Evolutionary conservation across 2,329 filamentous ascomycete genomes (phyloP).

Genomic region (Mycosphaerella arachidis): DNA sequence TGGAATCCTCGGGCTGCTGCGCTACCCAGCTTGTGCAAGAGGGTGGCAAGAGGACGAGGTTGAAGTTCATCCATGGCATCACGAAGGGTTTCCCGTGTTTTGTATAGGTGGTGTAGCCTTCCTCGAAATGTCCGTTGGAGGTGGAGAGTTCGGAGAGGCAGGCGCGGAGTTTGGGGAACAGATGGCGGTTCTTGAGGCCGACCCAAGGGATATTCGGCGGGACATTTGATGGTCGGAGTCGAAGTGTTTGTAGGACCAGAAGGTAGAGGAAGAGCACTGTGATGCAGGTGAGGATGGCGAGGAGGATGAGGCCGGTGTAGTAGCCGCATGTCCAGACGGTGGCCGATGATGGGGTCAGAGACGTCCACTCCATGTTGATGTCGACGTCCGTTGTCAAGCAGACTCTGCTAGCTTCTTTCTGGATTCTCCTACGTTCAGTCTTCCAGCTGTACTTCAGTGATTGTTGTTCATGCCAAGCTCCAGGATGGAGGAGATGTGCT

Average conservation of each 20-base stretch:
- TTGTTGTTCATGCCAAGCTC: not conserved
- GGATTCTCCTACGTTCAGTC: not conserved
- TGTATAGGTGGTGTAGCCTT: not conserved
- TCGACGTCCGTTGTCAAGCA: not conserved
- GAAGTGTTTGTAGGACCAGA: not conserved
- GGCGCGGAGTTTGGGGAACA: conserved; percentile 8
- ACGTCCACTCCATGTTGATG: not conserved
- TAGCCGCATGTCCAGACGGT: not conserved
- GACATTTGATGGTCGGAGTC: not conserved
- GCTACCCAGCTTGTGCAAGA: conserved; percentile 8
- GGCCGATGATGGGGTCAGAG: not conserved
- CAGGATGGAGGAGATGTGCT: not conserved
- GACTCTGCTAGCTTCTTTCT: not conserved
- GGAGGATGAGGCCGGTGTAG: not conserved
- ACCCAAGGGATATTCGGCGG: conserved; percentile 7
- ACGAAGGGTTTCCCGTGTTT: conserved; percentile 8
- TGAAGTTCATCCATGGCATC: conserved; percentile 9
- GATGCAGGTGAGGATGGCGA: not conserved
- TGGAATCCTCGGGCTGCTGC: conserved; percentile 8
- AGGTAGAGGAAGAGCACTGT: not conserved
- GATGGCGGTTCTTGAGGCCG: conserved; percentile 4
- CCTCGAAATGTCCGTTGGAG: not conserved
- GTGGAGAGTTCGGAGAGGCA: not conserved
- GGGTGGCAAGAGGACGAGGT: conserved; percentile 16
- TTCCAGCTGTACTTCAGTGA: not conserved